Percentiles rank a stretch among this genome's conserved stretches.
Conservation (phyloP, 768 basidiomycete species). For the Cystobasidium tubakii region DNA sequence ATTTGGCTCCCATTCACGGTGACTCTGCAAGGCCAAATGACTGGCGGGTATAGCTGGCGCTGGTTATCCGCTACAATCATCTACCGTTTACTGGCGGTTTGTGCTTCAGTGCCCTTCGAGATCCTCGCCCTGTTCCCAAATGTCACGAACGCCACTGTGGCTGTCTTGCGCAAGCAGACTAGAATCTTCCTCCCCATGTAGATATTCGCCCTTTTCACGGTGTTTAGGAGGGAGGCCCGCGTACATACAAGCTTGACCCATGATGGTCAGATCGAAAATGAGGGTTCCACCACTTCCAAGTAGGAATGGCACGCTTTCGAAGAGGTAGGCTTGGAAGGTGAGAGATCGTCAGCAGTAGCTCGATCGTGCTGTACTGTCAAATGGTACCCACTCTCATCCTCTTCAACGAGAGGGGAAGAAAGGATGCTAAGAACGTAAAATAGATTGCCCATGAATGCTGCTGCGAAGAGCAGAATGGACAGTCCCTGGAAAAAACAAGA, state of each 20-base stretch:
- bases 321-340: slow-evolving; percentile 37
- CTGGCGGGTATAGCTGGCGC: too few species aligned
- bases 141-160: neutral
- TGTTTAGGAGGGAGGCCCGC: neutral
- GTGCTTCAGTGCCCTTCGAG: too few species aligned
- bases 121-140: neutral
- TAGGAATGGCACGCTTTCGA: slow-evolving; percentile 56
- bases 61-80: too few species aligned
- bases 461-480: slow-evolving; percentile 85
- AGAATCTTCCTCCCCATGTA: neutral
- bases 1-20: too few species aligned
- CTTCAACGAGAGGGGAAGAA: slow-evolving; percentile 1
- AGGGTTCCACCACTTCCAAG: slow-evolving; percentile 89
- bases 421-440: slow-evolving; percentile 61
- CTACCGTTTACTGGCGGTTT: too few species aligned
- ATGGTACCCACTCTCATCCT: slow-evolving; percentile 41
- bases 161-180: neutral
- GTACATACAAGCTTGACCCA: slow-evolving; percentile 76
- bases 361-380: neutral
- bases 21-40: too few species aligned
- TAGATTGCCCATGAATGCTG: slow-evolving; percentile 85
- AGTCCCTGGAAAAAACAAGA: slow-evolving; percentile 56
- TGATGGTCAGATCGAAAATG: slow-evolving; percentile 85
- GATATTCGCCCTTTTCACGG: neutral
- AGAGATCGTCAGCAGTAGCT: neutral